Conservation (phyloP, 2,329 filamentous ascomycete genomes). For the Apiospora aurea region DNA sequence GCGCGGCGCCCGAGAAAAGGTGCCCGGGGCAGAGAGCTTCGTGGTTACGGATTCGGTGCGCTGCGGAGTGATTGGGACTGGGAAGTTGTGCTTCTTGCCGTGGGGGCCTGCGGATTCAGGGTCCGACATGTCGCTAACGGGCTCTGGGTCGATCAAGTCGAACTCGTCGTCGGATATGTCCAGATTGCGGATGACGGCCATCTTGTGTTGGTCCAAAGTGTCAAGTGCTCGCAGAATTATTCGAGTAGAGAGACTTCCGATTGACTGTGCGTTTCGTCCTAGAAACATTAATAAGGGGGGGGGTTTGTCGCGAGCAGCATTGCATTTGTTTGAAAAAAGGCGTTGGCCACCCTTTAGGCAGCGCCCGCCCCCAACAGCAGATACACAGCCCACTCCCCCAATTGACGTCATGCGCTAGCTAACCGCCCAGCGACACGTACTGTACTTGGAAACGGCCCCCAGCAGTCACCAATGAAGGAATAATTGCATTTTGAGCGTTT, state of each 20-base stretch:
- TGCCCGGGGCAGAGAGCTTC: not conserved
- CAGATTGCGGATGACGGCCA: slow-evolving; percentile 9
- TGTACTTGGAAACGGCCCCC: not conserved
- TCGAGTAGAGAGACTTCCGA: not conserved
- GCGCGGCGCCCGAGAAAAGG: not conserved
- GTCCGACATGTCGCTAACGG: slow-evolving; percentile 19
- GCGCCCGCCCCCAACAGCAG: not conserved
- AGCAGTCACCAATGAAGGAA: not conserved
- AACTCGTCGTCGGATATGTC: slow-evolving; percentile 23
- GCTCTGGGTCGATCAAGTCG: slow-evolving; percentile 19
- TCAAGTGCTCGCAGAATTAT: not conserved
- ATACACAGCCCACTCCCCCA: not conserved
- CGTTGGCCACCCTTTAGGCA: not conserved
- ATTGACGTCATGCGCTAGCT: slow-evolving; percentile 3
- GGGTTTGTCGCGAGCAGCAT: not conserved
- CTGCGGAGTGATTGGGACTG: not conserved
- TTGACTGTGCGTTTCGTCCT: not conserved
- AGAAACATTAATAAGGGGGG: not conserved
- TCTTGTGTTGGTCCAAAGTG: not conserved
- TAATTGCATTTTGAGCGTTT: not conserved
- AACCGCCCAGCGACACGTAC: not conserved
- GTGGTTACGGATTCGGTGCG: not conserved
- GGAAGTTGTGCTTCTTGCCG: not conserved
- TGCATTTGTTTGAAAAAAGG: not conserved
- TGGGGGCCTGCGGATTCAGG: not conserved